Evolutionary conservation across 176 grass and related monocot species (phyloP).

Genomic region (Rhipidocladum racemiflorum): DNA sequence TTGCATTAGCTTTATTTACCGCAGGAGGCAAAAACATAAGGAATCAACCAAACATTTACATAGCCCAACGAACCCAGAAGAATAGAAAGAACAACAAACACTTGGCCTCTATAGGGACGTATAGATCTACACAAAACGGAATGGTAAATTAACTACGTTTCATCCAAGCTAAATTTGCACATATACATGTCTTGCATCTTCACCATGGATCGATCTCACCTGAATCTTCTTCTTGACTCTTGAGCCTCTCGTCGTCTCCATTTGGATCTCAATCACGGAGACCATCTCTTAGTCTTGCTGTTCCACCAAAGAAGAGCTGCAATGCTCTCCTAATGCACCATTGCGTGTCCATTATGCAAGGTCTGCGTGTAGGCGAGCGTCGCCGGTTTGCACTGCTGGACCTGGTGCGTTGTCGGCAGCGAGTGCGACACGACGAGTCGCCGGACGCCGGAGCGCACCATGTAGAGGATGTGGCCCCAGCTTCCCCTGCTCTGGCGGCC

Average conservation of each 20-base stretch:
- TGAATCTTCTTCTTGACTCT: not conserved
- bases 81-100: constrained; percentile 38
- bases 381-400: constrained; percentile 49
- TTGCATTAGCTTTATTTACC: constrained; percentile 51
- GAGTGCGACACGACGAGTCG: constrained; percentile 47
- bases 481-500: constrained; percentile 62
- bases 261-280: not conserved
- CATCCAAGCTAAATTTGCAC: constrained; percentile 11
- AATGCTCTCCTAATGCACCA: constrained; percentile 21
- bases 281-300: not conserved
- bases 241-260: not conserved
- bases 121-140: constrained; percentile 37
- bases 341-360: constrained; percentile 45
- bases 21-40: constrained; percentile 34
- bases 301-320: not conserved
- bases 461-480: constrained; percentile 77
- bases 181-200: constrained; percentile 5
- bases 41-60: constrained; percentile 52
- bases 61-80: constrained; percentile 43
- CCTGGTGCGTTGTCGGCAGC: constrained; percentile 42
- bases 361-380: constrained; percentile 52
- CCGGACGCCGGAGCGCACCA: constrained; percentile 57
- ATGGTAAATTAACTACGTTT: constrained; percentile 28
- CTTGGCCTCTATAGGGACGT: constrained; percentile 20
- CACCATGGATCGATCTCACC: constrained; percentile 1